Evolutionary conservation across 441 rosid species (phyloP).

Genomic region (Geranium incanum): DNA sequence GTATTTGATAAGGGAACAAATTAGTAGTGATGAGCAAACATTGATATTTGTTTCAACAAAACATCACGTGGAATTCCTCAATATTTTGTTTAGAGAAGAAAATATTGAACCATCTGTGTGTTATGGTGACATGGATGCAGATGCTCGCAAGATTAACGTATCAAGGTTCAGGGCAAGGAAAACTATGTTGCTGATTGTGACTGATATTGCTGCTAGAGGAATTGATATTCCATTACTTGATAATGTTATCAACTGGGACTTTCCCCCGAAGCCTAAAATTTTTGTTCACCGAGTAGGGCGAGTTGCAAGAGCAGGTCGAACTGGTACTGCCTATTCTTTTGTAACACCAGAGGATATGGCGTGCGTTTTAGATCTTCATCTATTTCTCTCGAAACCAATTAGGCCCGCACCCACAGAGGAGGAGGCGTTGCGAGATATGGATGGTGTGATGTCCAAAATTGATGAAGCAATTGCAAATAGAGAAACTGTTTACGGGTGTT

Average conservation of each 20-base stretch:
- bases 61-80: slow-evolving; percentile 92
- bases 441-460: slow-evolving; percentile 60
- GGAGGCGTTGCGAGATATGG: slow-evolving; percentile 75
- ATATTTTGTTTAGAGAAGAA: slow-evolving; percentile 64
- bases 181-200: slow-evolving; percentile 82
- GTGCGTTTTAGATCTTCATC: slow-evolving; percentile 81
- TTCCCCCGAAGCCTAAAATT: slow-evolving; percentile 85
- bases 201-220: slow-evolving; percentile 95
- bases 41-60: slow-evolving; percentile 89
- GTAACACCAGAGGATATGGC: slow-evolving; percentile 86
- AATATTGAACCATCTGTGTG: slow-evolving; percentile 81
- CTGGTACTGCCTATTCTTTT: slow-evolving; percentile 84
- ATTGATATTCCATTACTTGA: slow-evolving; percentile 94
- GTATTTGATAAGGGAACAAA: slow-evolving; percentile 72
- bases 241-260: slow-evolving; percentile 96
- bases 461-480: slow-evolving; percentile 64
- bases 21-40: slow-evolving; percentile 64
- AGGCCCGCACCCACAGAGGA: slow-evolving; percentile 90
- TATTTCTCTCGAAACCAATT: slow-evolving; percentile 79
- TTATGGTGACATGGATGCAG: slow-evolving; percentile 97
- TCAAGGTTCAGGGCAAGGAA: slow-evolving; percentile 79
- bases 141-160: slow-evolving; percentile 81
- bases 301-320: slow-evolving; percentile 90
- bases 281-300: slow-evolving; percentile 95
- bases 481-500: slow-evolving; percentile 85